Conservation (phyloP, 148 eudicot genomes). For the Gaultheria prostrata region DNA sequence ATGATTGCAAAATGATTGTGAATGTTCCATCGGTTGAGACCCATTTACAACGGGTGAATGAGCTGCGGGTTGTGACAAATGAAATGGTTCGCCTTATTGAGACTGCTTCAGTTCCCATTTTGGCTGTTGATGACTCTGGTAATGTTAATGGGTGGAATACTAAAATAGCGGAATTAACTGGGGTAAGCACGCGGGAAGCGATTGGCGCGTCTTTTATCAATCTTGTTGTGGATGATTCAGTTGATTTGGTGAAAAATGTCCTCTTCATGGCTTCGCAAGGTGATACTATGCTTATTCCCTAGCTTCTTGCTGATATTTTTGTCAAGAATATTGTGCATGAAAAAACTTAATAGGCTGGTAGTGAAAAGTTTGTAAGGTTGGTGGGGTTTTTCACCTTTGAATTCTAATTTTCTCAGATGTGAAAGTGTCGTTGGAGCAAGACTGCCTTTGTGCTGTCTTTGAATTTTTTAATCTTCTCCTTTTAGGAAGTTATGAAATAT, state of each 20-base stretch:
- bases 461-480: neutral
- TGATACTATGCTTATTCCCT: conserved; percentile 23
- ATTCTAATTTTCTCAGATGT: neutral
- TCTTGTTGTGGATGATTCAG: conserved; percentile 55
- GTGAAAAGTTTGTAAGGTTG: neutral
- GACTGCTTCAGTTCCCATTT: conserved; percentile 80
- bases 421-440: neutral
- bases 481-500: neutral
- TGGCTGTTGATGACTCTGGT: conserved; percentile 72
- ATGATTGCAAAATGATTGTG: conserved; percentile 52
- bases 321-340: neutral
- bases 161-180: conserved; percentile 71
- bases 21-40: conserved; percentile 42
- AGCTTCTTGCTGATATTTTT: conserved; percentile 1
- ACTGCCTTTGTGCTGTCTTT: neutral
- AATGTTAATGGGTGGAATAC: conserved; percentile 79
- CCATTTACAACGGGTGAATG: conserved; percentile 40
- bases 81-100: conserved; percentile 88
- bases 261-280: conserved; percentile 69
- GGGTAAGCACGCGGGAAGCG: conserved; percentile 55
- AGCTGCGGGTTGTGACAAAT: conserved; percentile 55
- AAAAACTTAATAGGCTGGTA: neutral
- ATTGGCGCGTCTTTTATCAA: conserved; percentile 48
- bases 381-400: neutral
- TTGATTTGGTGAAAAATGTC: conserved; percentile 38